Evolutionary conservation across 139 green algal genomes (phyloP).

Genomic region (Chlorella ohadii): DNA sequence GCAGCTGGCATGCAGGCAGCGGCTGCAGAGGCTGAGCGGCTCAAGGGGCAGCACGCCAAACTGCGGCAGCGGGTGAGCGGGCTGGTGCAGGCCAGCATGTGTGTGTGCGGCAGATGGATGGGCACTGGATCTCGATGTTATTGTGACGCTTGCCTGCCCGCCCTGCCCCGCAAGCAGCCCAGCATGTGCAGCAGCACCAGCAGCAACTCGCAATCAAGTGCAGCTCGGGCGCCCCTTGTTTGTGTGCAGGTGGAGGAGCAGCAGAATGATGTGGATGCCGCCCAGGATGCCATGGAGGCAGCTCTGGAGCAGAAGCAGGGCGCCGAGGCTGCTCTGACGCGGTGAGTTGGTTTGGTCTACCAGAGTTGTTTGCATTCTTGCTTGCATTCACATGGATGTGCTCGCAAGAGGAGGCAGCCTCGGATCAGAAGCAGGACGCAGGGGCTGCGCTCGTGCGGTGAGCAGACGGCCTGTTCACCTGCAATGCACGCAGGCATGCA

Average conservation of each 20-base stretch:
- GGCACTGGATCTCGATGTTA: no score
- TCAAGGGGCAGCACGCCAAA: slow-evolving; percentile 2
- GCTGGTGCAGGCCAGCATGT: neutral
- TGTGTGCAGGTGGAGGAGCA: slow-evolving; percentile 15
- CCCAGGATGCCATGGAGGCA: neutral
- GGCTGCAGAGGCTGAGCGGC: slow-evolving; percentile 4
- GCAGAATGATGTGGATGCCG: neutral
- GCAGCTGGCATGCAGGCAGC: neutral
- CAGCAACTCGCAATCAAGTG: no score
- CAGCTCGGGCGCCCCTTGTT: no score
- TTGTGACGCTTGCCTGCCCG: no score
- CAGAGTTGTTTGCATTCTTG: no score
- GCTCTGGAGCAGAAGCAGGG: neutral
- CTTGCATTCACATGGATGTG: no score
- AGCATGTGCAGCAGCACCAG: no score
- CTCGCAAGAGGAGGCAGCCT: neutral
- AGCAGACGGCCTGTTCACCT: no score
- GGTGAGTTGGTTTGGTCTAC: no score
- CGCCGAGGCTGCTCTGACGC: neutral
- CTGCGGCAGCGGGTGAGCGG: neutral
- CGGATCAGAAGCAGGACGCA: neutral
- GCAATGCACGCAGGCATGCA: no score
- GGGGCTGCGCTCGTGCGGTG: neutral
- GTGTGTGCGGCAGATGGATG: no score
- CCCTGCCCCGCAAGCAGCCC: no score